Conservation (phyloP, 495 filamentous ascomycete species). For the Cercophora samala region DNA sequence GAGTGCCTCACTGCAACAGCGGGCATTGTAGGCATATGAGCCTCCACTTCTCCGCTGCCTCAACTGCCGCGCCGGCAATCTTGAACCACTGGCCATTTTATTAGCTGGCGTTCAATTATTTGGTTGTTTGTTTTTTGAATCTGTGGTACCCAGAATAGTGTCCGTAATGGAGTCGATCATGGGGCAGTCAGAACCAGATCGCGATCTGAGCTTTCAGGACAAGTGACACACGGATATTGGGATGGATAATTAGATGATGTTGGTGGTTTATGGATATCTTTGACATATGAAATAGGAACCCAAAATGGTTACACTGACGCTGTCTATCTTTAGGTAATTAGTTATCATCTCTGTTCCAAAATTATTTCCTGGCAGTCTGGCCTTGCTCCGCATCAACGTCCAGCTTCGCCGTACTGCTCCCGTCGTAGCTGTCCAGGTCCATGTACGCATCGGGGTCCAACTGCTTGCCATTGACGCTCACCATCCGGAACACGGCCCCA, state of each 20-base stretch:
- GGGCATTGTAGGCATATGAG: neutral
- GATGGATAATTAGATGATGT: neutral
- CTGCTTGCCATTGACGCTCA: slow-evolving; percentile 13
- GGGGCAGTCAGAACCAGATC: too few species aligned
- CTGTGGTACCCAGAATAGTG: too few species aligned
- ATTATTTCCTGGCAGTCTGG: neutral
- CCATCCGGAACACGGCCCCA: slow-evolving; percentile 12
- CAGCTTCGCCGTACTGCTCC: slow-evolving; percentile 4
- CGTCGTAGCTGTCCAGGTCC: slow-evolving; percentile 13
- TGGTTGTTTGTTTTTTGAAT: too few species aligned
- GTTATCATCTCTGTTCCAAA: neutral
- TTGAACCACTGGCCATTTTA: too few species aligned
- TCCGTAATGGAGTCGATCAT: too few species aligned
- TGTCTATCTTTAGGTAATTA: neutral
- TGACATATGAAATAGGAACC: neutral
- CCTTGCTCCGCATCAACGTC: neutral
- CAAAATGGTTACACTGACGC: neutral
- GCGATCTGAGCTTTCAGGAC: too few species aligned
- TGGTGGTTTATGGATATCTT: neutral
- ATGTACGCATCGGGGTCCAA: slow-evolving; percentile 8
- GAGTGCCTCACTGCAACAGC: too few species aligned
- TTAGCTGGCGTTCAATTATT: too few species aligned
- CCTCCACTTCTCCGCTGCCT: neutral
- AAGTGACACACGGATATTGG: too few species aligned
- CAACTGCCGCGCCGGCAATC: neutral